Conservation (phyloP, 495 filamentous ascomycete genomes). For the Glonium stellatum region DNA sequence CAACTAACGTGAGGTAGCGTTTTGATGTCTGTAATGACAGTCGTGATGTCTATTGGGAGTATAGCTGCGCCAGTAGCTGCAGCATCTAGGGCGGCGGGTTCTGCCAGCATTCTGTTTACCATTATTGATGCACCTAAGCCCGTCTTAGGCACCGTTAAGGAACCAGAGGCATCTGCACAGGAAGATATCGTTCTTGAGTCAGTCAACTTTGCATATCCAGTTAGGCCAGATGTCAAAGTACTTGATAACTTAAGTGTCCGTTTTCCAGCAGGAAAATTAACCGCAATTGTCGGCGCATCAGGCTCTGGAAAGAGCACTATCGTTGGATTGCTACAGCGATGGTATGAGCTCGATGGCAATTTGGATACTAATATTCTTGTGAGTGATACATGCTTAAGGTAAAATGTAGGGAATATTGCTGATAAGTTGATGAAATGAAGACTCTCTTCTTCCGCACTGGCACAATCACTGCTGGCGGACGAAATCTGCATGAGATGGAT, state of each 20-base stretch:
- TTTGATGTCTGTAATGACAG: no score
- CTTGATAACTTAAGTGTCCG: slow-evolving; percentile 22
- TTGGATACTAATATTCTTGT: no score
- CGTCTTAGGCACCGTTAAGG: no score
- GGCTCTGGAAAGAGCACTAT: slow-evolving; percentile 35
- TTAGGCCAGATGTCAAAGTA: slow-evolving; percentile 22
- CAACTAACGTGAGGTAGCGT: background rate
- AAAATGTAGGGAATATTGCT: no score
- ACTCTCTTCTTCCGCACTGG: no score
- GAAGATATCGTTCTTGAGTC: slow-evolving; percentile 8
- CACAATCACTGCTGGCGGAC: slow-evolving; percentile 39
- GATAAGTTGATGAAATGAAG: no score
- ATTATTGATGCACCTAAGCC: no score
- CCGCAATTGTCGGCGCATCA: slow-evolving; percentile 32
- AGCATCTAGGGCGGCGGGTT: no score
- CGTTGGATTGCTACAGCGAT: slow-evolving; percentile 27
- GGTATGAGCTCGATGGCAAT: slow-evolving; percentile 42
- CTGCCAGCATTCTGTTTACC: no score
- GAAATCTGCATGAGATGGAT: slow-evolving; percentile 45
- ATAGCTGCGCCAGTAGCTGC: no score
- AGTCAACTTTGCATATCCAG: slow-evolving; percentile 31
- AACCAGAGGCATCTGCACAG: background rate
- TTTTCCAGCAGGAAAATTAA: slow-evolving; percentile 29
- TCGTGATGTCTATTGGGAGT: no score
- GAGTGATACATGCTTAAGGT: no score